Evolutionary conservation across 257 asterid species (phyloP).

Genomic region (Solanum phureja): DNA sequence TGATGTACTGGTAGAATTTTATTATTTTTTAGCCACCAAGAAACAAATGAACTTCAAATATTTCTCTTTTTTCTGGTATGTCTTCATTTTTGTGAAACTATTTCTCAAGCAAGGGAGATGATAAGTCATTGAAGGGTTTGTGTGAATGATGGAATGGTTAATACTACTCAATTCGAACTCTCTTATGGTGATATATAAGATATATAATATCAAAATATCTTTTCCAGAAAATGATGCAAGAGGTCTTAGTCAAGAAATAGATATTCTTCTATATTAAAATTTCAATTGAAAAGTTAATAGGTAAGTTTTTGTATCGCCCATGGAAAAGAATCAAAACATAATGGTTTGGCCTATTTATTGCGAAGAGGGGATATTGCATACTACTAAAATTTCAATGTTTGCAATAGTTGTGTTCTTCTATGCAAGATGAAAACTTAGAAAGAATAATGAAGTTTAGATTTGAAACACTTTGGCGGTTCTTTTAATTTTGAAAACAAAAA

Average conservation of each 20-base stretch:
- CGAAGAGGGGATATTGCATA: neutral
- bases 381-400: too few species aligned
- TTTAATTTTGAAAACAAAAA: neutral
- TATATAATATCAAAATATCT: neutral
- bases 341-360: too few species aligned
- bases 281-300: too few species aligned
- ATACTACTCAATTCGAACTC: neutral
- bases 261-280: too few species aligned
- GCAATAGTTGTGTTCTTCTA: neutral
- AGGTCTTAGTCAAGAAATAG: too few species aligned
- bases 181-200: neutral
- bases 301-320: neutral
- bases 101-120: neutral
- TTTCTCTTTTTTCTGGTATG: neutral
- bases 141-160: neutral
- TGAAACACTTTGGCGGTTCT: neutral
- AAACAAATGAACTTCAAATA: neutral
- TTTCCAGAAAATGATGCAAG: neutral
- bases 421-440: too few species aligned
- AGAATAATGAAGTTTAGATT: too few species aligned
- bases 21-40: neutral
- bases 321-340: too few species aligned
- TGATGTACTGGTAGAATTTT: neutral
- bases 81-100: neutral
- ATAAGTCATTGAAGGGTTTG: neutral